phyloP scores from a whole-genome alignment of 129 eudicot genomes.

The Ambrosia trifida region DNA sequence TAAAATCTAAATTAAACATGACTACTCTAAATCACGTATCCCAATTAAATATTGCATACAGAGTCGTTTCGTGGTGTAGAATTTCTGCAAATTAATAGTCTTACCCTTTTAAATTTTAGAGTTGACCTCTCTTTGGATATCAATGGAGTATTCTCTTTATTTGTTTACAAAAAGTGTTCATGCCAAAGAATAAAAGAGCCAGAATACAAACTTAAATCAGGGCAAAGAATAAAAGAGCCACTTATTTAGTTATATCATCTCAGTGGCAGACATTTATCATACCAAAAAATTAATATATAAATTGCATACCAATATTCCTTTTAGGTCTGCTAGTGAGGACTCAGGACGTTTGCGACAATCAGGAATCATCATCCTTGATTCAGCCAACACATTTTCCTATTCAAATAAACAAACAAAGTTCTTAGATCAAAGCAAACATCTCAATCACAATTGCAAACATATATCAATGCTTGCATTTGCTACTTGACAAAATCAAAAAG shows the following conservation, averaged over 20 bases:
- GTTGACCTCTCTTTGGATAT: neutral
- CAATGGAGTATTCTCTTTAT: neutral
- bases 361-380: constrained; percentile 96
- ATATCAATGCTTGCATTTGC: too few relatives aligned
- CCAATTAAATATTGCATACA: neutral
- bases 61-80: neutral
- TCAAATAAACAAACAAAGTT: neutral
- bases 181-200: neutral
- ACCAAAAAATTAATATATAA: neutral
- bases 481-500: too few relatives aligned
- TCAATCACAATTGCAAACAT: neutral
- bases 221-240: neutral
- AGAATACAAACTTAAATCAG: constrained; percentile 7
- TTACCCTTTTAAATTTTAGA: neutral
- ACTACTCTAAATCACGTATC: neutral
- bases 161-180: neutral
- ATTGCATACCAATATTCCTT: constrained; percentile 60
- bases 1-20: neutral
- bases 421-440: neutral
- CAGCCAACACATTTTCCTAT: constrained; percentile 89
- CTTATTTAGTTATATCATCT: neutral
- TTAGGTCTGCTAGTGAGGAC: constrained; percentile 66
- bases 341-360: constrained; percentile 87
- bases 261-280: neutral
- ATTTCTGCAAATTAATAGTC: neutral